Evolutionary conservation across 2,329 filamentous ascomycete species (phyloP), one percentile per base, ranked within the genome.

Genomic region (Fusarium falciforme): DNA sequence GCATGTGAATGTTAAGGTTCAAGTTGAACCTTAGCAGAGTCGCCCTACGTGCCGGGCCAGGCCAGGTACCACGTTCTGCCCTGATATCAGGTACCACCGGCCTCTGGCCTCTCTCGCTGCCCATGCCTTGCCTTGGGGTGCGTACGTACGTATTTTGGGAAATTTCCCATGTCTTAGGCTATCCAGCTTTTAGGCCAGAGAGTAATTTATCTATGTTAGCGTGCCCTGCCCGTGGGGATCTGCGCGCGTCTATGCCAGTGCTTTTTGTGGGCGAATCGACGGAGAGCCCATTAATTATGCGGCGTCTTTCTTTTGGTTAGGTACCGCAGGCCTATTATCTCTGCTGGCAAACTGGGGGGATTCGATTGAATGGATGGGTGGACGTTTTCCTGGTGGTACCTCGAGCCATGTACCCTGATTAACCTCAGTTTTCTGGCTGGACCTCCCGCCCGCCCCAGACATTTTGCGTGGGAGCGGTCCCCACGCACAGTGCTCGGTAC

Each of bases 201-300:
- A 29, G 59, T 42, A 70, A 36, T 47, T 65, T 58, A 52, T 52
- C 58, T 54, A 44, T 70, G 40, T 62, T 76, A 77, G 74, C 72
- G 68, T 77, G 75, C 74, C 75, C 71, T 77, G 59, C 64, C 65
- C 71, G 67, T 57, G 71, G 75, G 74, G 68, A 67, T 66, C 62
- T 71, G 71, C 63, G 61, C 72, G 74, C 31, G 47, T 52, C 27
- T 52, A n/a, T 27, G 20, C 25, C 49, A 44, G 57, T 25, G 57
- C 25, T 54, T 58, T 64, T 59, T 64, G 71, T 68, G 58, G 64
- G 59, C 55, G 70, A 73, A 70, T 64, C 22, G 40, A 71, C 68
- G 42, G 64, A 62, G 63, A 55, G 71, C 44, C 44, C 25, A n/a
- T 49, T 29, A 49, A 71, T 73, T 67, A 67, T 66, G 67, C 68